Base-by-base conservation (phyloP, 495 filamentous ascomycete genomes). In the Lophium mytilinum region DNA sequence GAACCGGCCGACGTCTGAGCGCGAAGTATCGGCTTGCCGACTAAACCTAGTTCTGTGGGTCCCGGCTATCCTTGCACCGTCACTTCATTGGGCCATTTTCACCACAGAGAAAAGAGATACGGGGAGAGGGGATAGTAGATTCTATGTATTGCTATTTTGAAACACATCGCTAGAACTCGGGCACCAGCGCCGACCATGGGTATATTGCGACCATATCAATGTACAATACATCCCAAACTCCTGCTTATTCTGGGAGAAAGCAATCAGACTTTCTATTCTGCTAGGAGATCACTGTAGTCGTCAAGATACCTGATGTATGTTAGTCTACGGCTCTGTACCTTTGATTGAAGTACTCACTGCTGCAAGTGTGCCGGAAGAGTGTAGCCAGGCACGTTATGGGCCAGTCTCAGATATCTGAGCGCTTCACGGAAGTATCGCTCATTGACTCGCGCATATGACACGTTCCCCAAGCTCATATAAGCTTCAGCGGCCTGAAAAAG, bases 401-500 rank as follows among this genome's bases (percentile, higher is more conserved):
- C 77, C 36, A 60, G 56, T 24, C 73, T 70, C n/a, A 81, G 68
- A 64, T 78, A 75, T 17, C 48, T 58, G 21, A 81, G 52, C 10
- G 78, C 77, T 53, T 72, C 65, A 45, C 65, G 64, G 58, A 80
- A 81, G 43, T 76, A 68, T 8, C 63, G 67, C 43, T 73, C 69
- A 50, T 73, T 76, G 37, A 65, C 66, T 14, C 71, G 68, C 15
- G 73, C 43, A 14, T 62, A 65, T 11, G 75, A 76, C 9, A 78
- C 76, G 58, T 80, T 80, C 30, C 77, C 78, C 10, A 80, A 62
- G 42, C 70, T 75, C 72, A 80, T 80, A 59, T 72, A 75, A 33
- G 77, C 73, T 66, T 80, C 76, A 1, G 77, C 78, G 34, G 72
- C 68, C 77, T 79, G 58, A 55, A 15, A 15, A 18, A 50, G 7